Base-by-base conservation (phyloP, 805 yeast species). In the Wickerhamomyces sydowiorum region DNA sequence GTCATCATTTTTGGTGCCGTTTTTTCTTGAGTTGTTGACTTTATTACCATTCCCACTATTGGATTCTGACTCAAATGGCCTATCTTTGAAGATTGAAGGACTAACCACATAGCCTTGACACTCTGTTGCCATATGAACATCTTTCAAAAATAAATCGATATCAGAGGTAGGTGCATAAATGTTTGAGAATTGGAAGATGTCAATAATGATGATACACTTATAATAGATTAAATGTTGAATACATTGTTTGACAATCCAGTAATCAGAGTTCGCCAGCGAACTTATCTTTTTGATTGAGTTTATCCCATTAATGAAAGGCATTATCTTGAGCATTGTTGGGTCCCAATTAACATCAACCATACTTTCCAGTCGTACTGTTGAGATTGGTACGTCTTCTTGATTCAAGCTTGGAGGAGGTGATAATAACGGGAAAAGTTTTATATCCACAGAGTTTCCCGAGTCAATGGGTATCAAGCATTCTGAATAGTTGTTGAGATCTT, bases 391-490 rank as follows among this genome's bases (percentile, higher is more conserved):
- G 60, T 91, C 96, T 52, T 71, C 86, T 0, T 95, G 78, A 38
- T 80, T 71, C 19, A 93, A 66, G 37, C 76, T 76, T 0, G 90
- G 82, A 3, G 89, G 79, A 1, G 91, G 96, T 12, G 85, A 83
- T 28, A 84, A 67, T n/a, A 86, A 69, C 0, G 98, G 98, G 54
- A 93, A 86, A n/a, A 93, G 66, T 57, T 95, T 93, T 56, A 95
- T 88, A 62, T 93, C 96, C 22, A 93, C 84, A 3, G 93, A 82
- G 57, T 86, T 93, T 24, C 95, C 82, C 20, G 80, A 81, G 56
- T 91, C 96, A 27, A 93, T 78, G 0, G 97, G 96, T 24, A 93
- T 91, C 60, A 89, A 76, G 63, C 99, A 93, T 61, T 93, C 99
- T 0, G 96, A 87, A 64, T 90, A 95, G 58, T 86, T 88, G 64